A percentile compares a stretch with the other conserved stretches of the same genome.
Conservation (phyloP, 2,329 filamentous ascomycete genomes). For the Microsporum ferrugineum region DNA sequence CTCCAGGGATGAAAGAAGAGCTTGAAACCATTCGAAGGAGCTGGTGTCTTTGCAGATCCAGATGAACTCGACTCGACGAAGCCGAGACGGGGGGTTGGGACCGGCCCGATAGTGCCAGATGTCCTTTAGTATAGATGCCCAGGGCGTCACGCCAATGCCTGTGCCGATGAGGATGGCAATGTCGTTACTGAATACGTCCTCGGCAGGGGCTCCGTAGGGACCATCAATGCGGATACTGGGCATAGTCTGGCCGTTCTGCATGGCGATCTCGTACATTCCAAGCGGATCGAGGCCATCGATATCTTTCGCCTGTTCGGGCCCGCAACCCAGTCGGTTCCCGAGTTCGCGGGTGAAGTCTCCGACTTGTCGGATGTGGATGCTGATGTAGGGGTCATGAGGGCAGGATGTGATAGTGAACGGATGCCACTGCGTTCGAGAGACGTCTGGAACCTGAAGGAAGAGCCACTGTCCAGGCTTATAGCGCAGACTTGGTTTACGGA, state of each 20-base stretch:
- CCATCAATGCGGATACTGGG: constrained; percentile 81
- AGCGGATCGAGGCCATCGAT: constrained; percentile 84
- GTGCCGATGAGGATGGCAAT: constrained; percentile 67
- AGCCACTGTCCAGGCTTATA: constrained; percentile 99
- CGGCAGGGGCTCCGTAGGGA: constrained; percentile 89
- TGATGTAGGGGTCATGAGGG: constrained; percentile 89
- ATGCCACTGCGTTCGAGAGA: constrained; percentile 90
- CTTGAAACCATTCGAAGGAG: constrained; percentile 98
- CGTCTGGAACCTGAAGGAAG: constrained; percentile 82
- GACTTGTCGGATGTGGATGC: constrained; percentile 88
- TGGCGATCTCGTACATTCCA: constrained; percentile 95
- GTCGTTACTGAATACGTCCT: constrained; percentile 94
- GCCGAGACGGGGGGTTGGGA: constrained; percentile 76
- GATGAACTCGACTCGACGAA: constrained; percentile 94
- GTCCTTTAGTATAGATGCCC: constrained; percentile 84
- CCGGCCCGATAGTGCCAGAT: constrained; percentile 92
- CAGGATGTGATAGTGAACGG: constrained; percentile 98
- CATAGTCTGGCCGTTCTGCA: constrained; percentile 89
- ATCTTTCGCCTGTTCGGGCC: constrained; percentile 72
- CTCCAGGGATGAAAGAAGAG: constrained; percentile 80
- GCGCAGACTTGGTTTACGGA: constrained; percentile 87
- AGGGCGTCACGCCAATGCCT: constrained; percentile 76
- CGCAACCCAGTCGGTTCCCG: constrained; percentile 91
- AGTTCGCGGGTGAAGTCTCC: constrained; percentile 91
- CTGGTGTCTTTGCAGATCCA: constrained; percentile 95